These are phyloP conservation scores for Phytophthora citricola DNA, from an alignment of 352 stramenopile species.

Conservation along the genomic window DNA sequence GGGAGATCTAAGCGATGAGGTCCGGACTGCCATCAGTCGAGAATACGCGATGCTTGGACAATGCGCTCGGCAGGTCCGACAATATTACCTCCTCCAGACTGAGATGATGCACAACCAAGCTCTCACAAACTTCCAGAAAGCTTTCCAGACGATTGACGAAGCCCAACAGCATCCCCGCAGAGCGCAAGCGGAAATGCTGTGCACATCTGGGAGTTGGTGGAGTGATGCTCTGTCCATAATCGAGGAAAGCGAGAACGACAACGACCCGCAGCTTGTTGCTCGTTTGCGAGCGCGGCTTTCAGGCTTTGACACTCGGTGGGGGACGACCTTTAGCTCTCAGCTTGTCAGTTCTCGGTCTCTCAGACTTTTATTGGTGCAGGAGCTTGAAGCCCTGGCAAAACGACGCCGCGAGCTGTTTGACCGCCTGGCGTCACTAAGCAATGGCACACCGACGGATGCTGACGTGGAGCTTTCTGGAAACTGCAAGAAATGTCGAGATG, in stretches of 20 bases:
- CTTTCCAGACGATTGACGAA: slow-evolving; percentile 18
- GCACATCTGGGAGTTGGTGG: slow-evolving; percentile 55
- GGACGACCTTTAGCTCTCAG: slow-evolving; percentile 46
- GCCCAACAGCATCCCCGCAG: not conserved
- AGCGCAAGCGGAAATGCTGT: slow-evolving; percentile 37
- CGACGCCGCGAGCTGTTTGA: slow-evolving; percentile 39
- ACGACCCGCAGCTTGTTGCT: slow-evolving; percentile 40
- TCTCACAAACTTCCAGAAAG: slow-evolving; percentile 25
- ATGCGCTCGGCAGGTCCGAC: slow-evolving; percentile 40
- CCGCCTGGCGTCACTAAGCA: slow-evolving; percentile 52
- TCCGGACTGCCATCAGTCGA: slow-evolving; percentile 25
- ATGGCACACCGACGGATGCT: slow-evolving; percentile 37
- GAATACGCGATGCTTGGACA: slow-evolving; percentile 51
- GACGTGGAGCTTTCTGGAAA: slow-evolving; percentile 75
- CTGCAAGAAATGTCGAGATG: slow-evolving; percentile 67
- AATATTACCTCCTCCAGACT: slow-evolving; percentile 57
- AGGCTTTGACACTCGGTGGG: slow-evolving; percentile 56
- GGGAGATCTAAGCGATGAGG: not conserved
- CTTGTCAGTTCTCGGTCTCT: slow-evolving; percentile 57
- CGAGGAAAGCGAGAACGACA: slow-evolving; percentile 25
- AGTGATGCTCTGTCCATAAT: slow-evolving; percentile 46
- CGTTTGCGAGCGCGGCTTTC: slow-evolving; percentile 54
- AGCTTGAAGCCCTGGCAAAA: slow-evolving; percentile 54
- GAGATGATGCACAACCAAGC: slow-evolving; percentile 42
- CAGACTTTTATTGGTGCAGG: slow-evolving; percentile 54